Evolutionary conservation across 805 yeast species (phyloP), one percentile per base, ranked within the genome.

Genomic region (Suhomyces xylopsoci): DNA sequence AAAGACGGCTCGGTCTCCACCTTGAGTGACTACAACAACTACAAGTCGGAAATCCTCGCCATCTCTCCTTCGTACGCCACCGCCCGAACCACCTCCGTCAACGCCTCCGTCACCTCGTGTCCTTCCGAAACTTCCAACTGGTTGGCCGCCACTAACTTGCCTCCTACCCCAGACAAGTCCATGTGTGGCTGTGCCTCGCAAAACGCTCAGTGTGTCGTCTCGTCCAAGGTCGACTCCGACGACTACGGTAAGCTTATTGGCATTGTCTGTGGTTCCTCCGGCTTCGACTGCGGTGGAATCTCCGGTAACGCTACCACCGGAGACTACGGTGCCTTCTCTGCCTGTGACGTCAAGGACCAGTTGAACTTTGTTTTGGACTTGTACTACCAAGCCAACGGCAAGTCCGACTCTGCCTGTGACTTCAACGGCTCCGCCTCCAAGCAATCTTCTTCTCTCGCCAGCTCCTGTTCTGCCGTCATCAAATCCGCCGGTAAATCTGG

Each of bases 401-500:
- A 55, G 50, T 47, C 54, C 42, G 30, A 55, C 14, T 53, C 59
- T 48, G 77, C 76, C 46, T 74, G 79, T 69, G 63, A 64, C 61
- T 74, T 73, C 61, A 49, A 54, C 43, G 79, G 79, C 46, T 67
- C 74, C 51, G 79, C 77, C 50, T 49, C 73, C 44, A 58, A 84
- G 61, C 58, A 66, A 53, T 71, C 72, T 51, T 81, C 80, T 38
- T 59, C 81, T 45, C 77, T 84, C 38, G 81, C 78, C 44, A 72
- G 81, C 42, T 65, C 79, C 15, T 86, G 91, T 74, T 61, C 82
- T 17, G 74, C 87, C 48, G 74, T 78, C 59, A 66, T 89, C 58
- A 68, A 71, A 20, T 80, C 84, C 59, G 91, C 92, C 60, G 96
- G 96, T 66, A 56, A 79, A 55, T 78, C 80, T 48, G 96, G 96